phyloP scores from a whole-genome alignment of 345 rosid genomes.

The Euclidium syriacum region DNA sequence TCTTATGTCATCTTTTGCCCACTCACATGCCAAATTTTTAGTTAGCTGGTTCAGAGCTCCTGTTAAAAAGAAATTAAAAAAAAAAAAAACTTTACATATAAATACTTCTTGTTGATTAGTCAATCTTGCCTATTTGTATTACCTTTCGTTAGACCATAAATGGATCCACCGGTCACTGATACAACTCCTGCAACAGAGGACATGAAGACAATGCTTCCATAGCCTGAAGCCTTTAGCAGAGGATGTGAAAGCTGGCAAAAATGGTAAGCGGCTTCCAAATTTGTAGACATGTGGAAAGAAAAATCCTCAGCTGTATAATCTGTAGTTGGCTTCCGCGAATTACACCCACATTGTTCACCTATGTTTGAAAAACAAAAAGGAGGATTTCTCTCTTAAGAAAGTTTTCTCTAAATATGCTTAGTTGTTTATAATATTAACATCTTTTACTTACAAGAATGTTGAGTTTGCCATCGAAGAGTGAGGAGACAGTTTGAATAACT shows the following conservation, averaged over 20 bases:
- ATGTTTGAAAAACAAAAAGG: neutral
- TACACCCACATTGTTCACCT: constrained; percentile 51
- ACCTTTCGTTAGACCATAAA: constrained; percentile 30
- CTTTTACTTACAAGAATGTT: constrained; percentile 1
- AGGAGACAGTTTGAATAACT: neutral
- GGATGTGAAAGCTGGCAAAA: constrained; percentile 53
- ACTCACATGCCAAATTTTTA: constrained; percentile 57
- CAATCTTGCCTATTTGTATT: too few species aligned
- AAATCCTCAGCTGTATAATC: constrained; percentile 40
- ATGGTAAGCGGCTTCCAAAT: constrained; percentile 50
- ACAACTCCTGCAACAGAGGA: constrained; percentile 37
- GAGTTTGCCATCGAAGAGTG: neutral
- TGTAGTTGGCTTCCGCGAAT: constrained; percentile 19
- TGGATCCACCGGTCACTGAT: constrained; percentile 16
- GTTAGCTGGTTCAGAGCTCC: constrained; percentile 50
- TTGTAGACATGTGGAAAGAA: constrained; percentile 30
- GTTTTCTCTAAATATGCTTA: neutral
- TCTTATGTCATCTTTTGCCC: constrained; percentile 63
- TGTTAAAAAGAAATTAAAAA: neutral
- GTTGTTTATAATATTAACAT: neutral
- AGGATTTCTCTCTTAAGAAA: neutral
- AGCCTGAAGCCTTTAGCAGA: constrained; percentile 46
- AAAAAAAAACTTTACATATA: neutral
- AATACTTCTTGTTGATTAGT: too few species aligned
- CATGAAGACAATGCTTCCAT: constrained; percentile 46